A percentile compares a stretch with the other conserved stretches of the same genome.
Evolutionary conservation across 164 flowering plant species (phyloP).

Genomic region (Sextonia rubra): DNA sequence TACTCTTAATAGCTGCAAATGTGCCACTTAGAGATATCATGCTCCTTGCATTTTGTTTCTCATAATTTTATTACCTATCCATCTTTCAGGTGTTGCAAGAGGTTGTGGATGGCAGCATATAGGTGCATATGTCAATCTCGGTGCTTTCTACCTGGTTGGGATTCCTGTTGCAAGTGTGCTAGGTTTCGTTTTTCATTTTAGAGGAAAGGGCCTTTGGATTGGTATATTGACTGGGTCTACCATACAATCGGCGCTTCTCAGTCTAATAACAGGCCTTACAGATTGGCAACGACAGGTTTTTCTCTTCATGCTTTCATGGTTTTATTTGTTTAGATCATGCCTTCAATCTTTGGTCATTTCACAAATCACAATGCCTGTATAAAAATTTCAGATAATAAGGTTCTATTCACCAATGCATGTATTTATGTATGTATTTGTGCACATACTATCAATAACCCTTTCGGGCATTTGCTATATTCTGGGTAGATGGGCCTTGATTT

Average conservation of each 20-base stretch:
- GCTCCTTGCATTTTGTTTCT: background rate
- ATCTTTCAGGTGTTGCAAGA: constrained; percentile 55
- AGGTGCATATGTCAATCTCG: constrained; percentile 73
- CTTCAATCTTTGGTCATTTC: background rate
- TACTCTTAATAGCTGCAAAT: too few species aligned
- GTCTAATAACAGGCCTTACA: constrained; percentile 38
- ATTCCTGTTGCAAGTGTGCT: constrained; percentile 51
- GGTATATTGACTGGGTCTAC: constrained; percentile 53
- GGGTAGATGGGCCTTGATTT: too few species aligned
- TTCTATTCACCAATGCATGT: background rate
- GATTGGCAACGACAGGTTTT: constrained; percentile 66
- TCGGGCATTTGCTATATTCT: too few species aligned
- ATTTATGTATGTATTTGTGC: background rate
- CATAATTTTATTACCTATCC: background rate
- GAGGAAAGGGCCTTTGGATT: constrained; percentile 77
- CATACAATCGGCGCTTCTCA: constrained; percentile 42
- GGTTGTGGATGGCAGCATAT: constrained; percentile 87
- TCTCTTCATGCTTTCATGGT: background rate
- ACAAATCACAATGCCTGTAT: background rate
- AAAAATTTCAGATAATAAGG: background rate
- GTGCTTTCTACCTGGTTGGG: constrained; percentile 61
- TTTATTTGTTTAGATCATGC: too few species aligned
- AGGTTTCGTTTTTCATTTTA: constrained; percentile 35
- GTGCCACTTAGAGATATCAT: too few species aligned
- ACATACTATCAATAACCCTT: background rate